Evolutionary conservation across 495 filamentous ascomycete genomes (phyloP).

Genomic region (Cercophora newfieldiana): DNA sequence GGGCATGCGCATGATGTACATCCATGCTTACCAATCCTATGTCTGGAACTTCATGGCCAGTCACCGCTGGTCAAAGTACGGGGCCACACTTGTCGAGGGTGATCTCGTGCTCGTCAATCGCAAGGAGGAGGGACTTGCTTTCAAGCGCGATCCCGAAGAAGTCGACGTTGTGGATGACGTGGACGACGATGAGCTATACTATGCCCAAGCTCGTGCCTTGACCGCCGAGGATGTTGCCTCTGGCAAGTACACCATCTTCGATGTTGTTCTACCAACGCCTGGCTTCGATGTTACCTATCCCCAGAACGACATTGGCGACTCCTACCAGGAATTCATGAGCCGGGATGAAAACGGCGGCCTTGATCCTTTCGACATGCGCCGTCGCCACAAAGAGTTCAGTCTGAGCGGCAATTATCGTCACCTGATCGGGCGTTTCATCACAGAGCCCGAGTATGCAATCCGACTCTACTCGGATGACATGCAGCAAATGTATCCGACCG

Average conservation of each 20-base stretch:
- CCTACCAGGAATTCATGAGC: slow-evolving; percentile 82
- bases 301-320: slow-evolving; percentile 72
- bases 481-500: slow-evolving; percentile 84
- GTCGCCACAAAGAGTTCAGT: slow-evolving; percentile 79
- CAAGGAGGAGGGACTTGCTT: slow-evolving; percentile 11
- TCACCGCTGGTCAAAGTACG: slow-evolving; percentile 74
- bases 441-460: slow-evolving; percentile 60
- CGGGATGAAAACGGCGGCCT: slow-evolving; percentile 71
- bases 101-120: slow-evolving; percentile 72
- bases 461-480: slow-evolving; percentile 66
- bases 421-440: slow-evolving; percentile 67
- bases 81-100: slow-evolving; percentile 71
- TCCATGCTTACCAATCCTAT: slow-evolving; percentile 91
- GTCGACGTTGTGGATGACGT: slow-evolving; percentile 55
- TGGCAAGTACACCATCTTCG: slow-evolving; percentile 78
- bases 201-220: slow-evolving; percentile 72
- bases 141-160: slow-evolving; percentile 27
- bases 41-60: slow-evolving; percentile 88
- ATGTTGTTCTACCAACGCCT: slow-evolving; percentile 91
- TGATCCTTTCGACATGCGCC: slow-evolving; percentile 84
- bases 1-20: slow-evolving; percentile 85
- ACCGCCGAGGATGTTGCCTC: slow-evolving; percentile 75
- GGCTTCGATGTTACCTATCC: slow-evolving; percentile 91
- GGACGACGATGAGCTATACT: slow-evolving; percentile 34
- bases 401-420: slow-evolving; percentile 89